phyloP scores from a whole-genome alignment of 73 alveolate species.

The Diophrys sp. region DNA sequence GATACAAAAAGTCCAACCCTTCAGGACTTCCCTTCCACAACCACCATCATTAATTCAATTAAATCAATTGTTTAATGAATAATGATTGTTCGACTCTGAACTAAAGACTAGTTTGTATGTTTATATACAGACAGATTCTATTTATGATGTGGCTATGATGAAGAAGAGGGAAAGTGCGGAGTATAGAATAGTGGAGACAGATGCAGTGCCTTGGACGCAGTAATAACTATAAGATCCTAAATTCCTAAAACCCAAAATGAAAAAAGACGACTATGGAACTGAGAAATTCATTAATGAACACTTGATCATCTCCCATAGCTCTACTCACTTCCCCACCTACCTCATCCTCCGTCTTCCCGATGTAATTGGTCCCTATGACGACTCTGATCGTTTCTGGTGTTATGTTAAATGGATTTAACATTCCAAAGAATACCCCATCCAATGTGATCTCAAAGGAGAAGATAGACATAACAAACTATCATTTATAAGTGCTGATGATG shows the following conservation, averaged over 20 bases:
- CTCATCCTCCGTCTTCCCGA: slow-evolving; percentile 68
- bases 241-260: not conserved
- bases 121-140: slow-evolving; percentile 12
- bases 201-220: not conserved
- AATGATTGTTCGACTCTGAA: no score
- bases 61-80: no score
- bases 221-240: not conserved
- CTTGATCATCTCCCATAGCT: not conserved
- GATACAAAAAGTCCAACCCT: no score
- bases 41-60: no score
- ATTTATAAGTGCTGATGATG: not conserved
- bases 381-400: slow-evolving; percentile 70
- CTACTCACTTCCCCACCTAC: not conserved
- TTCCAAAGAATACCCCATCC: slow-evolving; percentile 25
- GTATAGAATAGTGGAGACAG: not conserved
- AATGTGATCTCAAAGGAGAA: slow-evolving; percentile 31
- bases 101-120: slow-evolving; percentile 9
- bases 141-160: slow-evolving; percentile 17
- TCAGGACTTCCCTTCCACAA: no score
- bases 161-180: not conserved
- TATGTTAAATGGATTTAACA: slow-evolving; percentile 52
- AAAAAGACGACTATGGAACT: slow-evolving; percentile 20
- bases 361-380: slow-evolving; percentile 84
- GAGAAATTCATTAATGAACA: not conserved
- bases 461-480: not conserved